These are phyloP conservation scores for Apiospora hydei DNA, from an alignment of 2,329 filamentous ascomycete species.

Conservation along the genomic window DNA sequence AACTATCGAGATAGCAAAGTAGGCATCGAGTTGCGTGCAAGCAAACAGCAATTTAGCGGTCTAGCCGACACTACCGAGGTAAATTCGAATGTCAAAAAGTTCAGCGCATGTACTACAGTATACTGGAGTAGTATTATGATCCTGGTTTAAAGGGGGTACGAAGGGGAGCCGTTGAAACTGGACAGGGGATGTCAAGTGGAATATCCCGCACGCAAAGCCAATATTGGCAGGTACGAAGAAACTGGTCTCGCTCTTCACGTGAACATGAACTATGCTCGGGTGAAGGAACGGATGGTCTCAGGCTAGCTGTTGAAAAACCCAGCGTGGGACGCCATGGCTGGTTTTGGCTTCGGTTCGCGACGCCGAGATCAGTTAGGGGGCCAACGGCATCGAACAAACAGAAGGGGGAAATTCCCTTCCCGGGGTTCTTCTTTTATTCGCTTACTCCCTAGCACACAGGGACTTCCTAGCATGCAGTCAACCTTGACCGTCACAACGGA, in stretches of 20 bases:
- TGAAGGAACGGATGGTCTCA: not conserved
- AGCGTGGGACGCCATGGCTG: not conserved
- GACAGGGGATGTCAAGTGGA: not conserved
- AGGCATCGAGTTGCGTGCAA: not conserved
- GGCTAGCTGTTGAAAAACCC: not conserved
- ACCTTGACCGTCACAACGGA: not conserved
- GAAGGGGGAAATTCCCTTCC: not conserved
- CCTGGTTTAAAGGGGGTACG: not conserved
- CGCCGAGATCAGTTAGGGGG: constrained; percentile 9
- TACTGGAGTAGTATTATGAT: not conserved
- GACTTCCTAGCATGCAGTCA: not conserved
- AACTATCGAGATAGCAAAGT: not conserved
- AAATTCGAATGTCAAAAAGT: not conserved
- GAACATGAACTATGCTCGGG: not conserved
- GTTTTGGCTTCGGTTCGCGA: not conserved
- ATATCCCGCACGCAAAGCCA: not conserved
- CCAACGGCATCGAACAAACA: not conserved
- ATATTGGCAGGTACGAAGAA: not conserved
- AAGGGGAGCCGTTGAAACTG: not conserved
- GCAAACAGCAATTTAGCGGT: constrained; percentile 1
- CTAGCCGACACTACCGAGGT: not conserved
- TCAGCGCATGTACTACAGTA: not conserved
- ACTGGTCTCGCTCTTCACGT: not conserved
- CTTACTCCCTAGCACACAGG: not conserved
- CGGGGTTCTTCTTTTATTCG: not conserved